Evolutionary conservation across 225 moss, liverwort and hornwort genomes (phyloP).

Genomic region (Pseudoscleropodium purum): DNA sequence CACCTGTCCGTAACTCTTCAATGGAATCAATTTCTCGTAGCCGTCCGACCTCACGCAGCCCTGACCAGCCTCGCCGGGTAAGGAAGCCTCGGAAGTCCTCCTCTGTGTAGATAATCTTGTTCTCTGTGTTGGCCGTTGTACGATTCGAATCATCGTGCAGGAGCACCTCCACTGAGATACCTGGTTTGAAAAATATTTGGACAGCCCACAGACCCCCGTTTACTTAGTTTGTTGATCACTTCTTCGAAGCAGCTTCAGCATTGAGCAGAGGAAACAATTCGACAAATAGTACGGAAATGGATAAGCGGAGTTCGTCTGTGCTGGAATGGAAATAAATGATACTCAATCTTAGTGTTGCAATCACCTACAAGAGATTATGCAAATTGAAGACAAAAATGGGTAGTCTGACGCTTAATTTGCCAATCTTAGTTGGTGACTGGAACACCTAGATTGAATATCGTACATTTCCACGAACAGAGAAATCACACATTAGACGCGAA

Average conservation of each 20-base stretch:
- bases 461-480: background rate
- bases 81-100: slow-evolving; percentile 90
- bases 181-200: slow-evolving; percentile 21
- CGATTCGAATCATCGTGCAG: slow-evolving; percentile 55
- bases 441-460: background rate
- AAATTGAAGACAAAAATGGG: background rate
- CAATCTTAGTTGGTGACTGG: background rate
- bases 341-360: background rate
- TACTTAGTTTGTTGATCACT: background rate
- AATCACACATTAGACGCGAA: background rate
- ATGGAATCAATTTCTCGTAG: slow-evolving; percentile 79
- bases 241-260: background rate
- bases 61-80: slow-evolving; percentile 77
- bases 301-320: background rate
- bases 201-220: background rate
- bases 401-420: background rate
- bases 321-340: background rate
- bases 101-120: slow-evolving; percentile 78
- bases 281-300: background rate
- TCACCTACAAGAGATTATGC: background rate
- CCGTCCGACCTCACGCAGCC: slow-evolving; percentile 74
- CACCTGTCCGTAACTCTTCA: slow-evolving; percentile 71
- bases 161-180: slow-evolving; percentile 78
- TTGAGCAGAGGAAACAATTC: background rate
- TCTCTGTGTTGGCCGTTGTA: slow-evolving; percentile 70